These are phyloP conservation scores for Bipolaris cookei DNA, from an alignment of 2,329 filamentous ascomycete genomes.

Conservation along the genomic window DNA sequence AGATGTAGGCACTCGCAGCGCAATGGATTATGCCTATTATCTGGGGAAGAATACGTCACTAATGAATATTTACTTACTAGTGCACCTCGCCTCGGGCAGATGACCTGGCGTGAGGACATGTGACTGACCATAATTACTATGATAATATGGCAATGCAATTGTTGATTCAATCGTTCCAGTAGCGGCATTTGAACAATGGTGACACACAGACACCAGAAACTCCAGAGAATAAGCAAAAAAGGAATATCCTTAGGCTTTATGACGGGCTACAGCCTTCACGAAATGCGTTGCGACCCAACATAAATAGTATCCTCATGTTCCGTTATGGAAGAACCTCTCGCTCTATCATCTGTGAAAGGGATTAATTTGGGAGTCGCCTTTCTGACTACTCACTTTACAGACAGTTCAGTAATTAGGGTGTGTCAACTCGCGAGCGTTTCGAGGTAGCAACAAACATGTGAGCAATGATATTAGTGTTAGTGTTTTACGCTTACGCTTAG, in stretches of 20 bases:
- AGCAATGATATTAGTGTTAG: not conserved
- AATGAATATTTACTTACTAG: not conserved
- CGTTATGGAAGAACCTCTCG: not conserved
- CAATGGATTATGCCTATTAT: not conserved
- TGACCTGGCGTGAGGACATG: not conserved
- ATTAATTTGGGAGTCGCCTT: no score
- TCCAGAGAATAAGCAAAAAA: not conserved
- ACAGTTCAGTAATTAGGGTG: not conserved
- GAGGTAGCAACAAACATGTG: no score
- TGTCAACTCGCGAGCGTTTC: not conserved
- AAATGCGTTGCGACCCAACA: not conserved
- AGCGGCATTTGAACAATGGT: not conserved
- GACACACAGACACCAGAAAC: not conserved
- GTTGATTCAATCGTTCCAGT: not conserved
- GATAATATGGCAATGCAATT: not conserved
- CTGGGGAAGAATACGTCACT: not conserved
- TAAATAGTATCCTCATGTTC: not conserved
- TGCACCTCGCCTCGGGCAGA: not conserved
- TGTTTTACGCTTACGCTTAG: not conserved
- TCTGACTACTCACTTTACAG: not conserved
- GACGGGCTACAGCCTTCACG: not conserved
- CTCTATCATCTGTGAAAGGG: not conserved
- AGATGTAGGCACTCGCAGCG: not conserved
- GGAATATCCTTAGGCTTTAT: not conserved
- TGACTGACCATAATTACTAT: no score